Percentiles rank a stretch among this genome's conserved stretches.
phyloP scores from a whole-genome alignment of 495 filamentous ascomycete genomes.

The Viridothelium virens region DNA sequence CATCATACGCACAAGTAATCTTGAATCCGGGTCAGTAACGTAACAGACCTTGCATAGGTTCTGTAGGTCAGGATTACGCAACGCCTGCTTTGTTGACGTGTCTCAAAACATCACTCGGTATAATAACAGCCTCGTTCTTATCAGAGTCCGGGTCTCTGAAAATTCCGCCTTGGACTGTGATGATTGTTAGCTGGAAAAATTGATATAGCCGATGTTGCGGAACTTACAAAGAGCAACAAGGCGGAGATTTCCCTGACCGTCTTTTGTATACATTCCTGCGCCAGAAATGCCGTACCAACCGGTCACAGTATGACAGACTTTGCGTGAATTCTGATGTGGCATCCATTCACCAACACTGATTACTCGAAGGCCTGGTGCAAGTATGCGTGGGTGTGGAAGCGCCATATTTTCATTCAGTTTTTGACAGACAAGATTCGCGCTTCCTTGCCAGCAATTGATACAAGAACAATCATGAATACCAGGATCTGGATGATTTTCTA shows the following conservation, averaged over 20 bases:
- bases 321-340: neutral
- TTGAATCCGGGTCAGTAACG: too few species aligned
- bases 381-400: neutral
- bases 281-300: constrained; percentile 9
- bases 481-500: neutral
- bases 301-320: neutral
- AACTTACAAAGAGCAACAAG: constrained; percentile 6
- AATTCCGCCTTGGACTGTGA: neutral
- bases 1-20: too few species aligned
- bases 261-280: constrained; percentile 5
- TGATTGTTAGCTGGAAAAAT: neutral
- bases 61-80: neutral
- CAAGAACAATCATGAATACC: neutral
- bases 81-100: neutral
- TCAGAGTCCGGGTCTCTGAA: neutral
- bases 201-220: neutral
- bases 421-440: neutral
- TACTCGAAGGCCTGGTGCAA: neutral
- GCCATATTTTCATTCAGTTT: neutral
- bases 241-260: neutral
- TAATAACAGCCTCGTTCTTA: neutral
- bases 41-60: too few species aligned
- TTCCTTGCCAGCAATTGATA: neutral
- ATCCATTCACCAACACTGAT: neutral
- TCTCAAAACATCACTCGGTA: neutral